Evolutionary conservation across 2,329 filamentous ascomycete species (phyloP), one percentile per base, ranked within the genome.

Genomic region (Hymenoscyphus fructigenus): DNA sequence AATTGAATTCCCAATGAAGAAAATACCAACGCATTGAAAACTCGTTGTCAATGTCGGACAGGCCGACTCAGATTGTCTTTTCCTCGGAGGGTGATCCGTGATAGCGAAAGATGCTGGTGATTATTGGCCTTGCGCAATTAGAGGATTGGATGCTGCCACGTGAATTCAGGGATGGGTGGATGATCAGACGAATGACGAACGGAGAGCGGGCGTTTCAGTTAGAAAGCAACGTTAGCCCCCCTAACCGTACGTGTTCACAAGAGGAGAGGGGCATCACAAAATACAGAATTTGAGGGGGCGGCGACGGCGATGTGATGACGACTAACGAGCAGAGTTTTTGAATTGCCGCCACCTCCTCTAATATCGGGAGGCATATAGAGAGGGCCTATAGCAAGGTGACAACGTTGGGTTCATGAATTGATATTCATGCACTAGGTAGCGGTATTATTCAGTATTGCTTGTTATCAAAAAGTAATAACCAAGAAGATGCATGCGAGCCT

Each of bases 111-210:
- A 26, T 50, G 44, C n/a, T 50, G 44, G 34, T 36, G 34, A 3
- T 36, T 36, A 36, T 36, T 36, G 9, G 34, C 7, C 34, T 36
- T 36, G 34, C 34, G 34, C 10, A 36, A 36, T 14, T 36, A 36
- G 34, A 15, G 34, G 14, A 20, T 50, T 50, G 20, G n/a, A 12
- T 50, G 44, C n/a, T 26, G n/a, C 44, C 44, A 50, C 44, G 44
- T 50, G 44, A 50, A 7, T 50, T 23, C 36, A 67, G 67, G 66
- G 56, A 59, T 55, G 56, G 17, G 34, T 23, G 44, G 20, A 50
- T 61, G 63, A 68, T 71, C 69, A 68, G 70, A 70, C 68, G 68
- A 72, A 71, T 70, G 68, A 70, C 66, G 67, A 68, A 65, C 64
- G 65, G 17, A 65, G 64, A 64, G 59, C 55, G 63, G 66, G 34